phyloP scores from a whole-genome alignment of 306 rosid genomes.

The Pachyrhizus erosus region DNA sequence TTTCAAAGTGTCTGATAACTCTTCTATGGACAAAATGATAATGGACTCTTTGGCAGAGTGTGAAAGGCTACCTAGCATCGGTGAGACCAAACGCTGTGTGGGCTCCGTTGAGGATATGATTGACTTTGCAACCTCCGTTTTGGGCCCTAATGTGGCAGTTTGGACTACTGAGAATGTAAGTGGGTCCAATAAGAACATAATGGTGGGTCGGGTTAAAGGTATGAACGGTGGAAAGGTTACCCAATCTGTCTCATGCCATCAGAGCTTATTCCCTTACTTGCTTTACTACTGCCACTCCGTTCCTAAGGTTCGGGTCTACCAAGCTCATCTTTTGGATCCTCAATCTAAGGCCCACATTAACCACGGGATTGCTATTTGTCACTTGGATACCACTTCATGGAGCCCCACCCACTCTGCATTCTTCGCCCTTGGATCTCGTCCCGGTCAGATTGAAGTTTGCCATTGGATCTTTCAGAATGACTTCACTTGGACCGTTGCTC shows the following conservation, averaged over 20 bases:
- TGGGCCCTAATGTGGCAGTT: conserved; percentile 65
- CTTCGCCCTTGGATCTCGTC: conserved; percentile 70
- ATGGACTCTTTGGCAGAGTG: conserved; percentile 61
- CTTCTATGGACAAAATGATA: background rate
- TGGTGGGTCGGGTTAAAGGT: conserved; percentile 65
- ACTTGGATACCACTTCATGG: conserved; percentile 87
- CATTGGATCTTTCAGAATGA: conserved; percentile 52
- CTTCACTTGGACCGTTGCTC: conserved; percentile 66
- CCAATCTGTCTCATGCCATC: conserved; percentile 80
- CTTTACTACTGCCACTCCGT: conserved; percentile 91
- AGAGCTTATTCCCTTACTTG: conserved; percentile 79
- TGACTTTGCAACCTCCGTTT: conserved; percentile 70
- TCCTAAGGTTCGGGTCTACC: conserved; percentile 85
- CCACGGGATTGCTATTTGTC: conserved; percentile 85
- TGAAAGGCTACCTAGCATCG: conserved; percentile 68
- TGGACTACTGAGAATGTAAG: conserved; percentile 63
- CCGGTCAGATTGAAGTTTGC: conserved; percentile 86
- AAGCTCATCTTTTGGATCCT: conserved; percentile 75
- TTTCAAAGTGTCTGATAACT: background rate
- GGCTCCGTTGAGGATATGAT: conserved; percentile 81
- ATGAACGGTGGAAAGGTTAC: conserved; percentile 77
- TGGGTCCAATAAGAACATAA: conserved; percentile 57
- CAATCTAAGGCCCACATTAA: conserved; percentile 63
- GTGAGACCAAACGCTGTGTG: conserved; percentile 86
- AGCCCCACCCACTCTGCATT: conserved; percentile 82